Base-by-base conservation (phyloP, 1,284 basidiomycete genomes). In the Cutaneotrichosporon cutaneum region DNA sequence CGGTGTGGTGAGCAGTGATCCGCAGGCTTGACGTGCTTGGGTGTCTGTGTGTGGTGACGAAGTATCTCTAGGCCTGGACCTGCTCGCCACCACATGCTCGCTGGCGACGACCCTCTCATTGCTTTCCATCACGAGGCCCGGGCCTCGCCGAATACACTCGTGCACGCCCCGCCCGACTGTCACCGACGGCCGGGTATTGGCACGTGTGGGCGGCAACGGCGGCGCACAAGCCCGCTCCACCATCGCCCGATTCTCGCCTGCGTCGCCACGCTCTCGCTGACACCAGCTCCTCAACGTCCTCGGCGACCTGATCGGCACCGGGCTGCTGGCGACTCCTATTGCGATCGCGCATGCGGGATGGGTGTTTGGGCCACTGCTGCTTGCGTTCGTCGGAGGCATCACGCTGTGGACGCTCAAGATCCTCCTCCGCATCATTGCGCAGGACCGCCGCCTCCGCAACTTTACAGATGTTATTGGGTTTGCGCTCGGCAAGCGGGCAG, bases 311-410 rank as follows among this genome's bases (percentile, higher is more conserved):
- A 82, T 92, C 24, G 92, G 93, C 9, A 90, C 94, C 58, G 92
- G 92, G 13, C 87, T 95, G 82, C 83, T 94, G 9, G 92, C 90
- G 6, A 89, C 92, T 73, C 91, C 92, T 0, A 83, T 93, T 27
- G 91, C 90, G 0, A 90, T 92, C 70, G 86, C 90, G 2, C 90
- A 89, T 69, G 86, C 90, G 1, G 92, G 92, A 4, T 94, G 92
- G 92, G 80, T 88, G n/a, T 80, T 84, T 27, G 92, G 92, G 7
- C 87, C 87, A 0, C 21, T 85, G 16, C 81, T 93, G 18, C 85
- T 94, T 59, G 77, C 88, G 16, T 83, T 85, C 59, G 92, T 90
- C 70, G 90, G 89, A 1, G 83, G 83, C 56, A 81, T 93, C 26
- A 88, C 90, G 18, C 91, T 91, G 68, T 93, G 92, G 77, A 92